phyloP scores from a whole-genome alignment of 208 protist species.

The Vickermania spadyakhi region DNA sequence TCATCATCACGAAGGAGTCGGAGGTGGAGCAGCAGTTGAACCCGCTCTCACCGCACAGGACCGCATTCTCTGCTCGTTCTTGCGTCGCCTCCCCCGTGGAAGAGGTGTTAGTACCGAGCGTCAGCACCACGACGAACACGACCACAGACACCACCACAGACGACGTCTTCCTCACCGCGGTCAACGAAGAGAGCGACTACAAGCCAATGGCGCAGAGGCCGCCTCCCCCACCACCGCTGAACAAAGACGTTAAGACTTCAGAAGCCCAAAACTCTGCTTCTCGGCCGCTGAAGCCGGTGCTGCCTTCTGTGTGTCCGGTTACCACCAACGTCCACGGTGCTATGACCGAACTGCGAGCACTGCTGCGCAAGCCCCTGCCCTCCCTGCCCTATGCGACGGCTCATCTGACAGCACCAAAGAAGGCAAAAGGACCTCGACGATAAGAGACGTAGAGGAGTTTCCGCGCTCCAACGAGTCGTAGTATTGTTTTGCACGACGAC shows the following conservation, averaged over 20 bases:
- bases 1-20: slow-evolving; percentile 4
- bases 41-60: neutral
- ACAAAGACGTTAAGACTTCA: neutral
- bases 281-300: neutral
- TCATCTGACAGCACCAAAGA: neutral
- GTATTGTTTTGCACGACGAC: no score
- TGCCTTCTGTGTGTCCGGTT: slow-evolving; percentile 26
- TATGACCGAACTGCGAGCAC: slow-evolving; percentile 60
- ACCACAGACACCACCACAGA: neutral
- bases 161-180: slow-evolving; percentile 17
- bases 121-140: neutral
- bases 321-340: slow-evolving; percentile 66
- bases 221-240: neutral
- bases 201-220: neutral
- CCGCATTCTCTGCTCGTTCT: neutral
- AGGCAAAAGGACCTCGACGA: no score
- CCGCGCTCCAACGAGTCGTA: no score
- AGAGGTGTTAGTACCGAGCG: neutral
- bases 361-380: slow-evolving; percentile 72
- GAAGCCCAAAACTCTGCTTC: neutral
- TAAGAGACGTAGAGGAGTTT: no score
- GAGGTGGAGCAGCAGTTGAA: neutral
- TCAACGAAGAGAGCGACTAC: slow-evolving; percentile 4
- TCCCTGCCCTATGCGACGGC: slow-evolving; percentile 43
- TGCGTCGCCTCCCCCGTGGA: neutral